These are phyloP conservation scores for Clausena lansium DNA, from an alignment of 345 rosid species.

Conservation along the genomic window DNA sequence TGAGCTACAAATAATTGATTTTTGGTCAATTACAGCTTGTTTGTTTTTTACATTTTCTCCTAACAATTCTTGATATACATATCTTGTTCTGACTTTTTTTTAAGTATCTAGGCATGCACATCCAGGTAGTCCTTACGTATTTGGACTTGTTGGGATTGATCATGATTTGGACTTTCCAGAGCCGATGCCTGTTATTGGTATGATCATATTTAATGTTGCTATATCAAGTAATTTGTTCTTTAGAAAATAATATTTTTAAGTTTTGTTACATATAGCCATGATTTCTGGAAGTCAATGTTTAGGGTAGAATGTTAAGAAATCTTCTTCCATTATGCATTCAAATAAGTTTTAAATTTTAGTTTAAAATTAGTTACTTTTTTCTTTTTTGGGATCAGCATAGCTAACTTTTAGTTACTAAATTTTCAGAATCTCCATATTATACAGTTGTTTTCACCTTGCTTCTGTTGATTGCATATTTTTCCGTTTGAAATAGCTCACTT, in stretches of 20 bases:
- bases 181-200: conserved; percentile 97
- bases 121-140: conserved; percentile 98
- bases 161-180: conserved; percentile 99
- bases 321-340: not conserved
- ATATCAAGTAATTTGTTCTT: not conserved
- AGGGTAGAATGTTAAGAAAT: not conserved
- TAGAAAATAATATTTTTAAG: not conserved
- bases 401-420: not conserved
- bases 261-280: not conserved
- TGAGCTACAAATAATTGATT: not conserved
- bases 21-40: not conserved
- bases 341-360: not conserved
- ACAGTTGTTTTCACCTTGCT: not conserved
- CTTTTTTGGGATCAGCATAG: not conserved
- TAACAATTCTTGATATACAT: conserved; percentile 2
- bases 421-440: not conserved
- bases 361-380: not conserved
- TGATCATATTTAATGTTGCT: conserved; percentile 13
- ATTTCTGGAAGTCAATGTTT: not conserved
- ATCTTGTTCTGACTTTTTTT: conserved; percentile 39
- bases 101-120: conserved; percentile 85
- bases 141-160: conserved; percentile 94
- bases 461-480: not conserved
- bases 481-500: not conserved
- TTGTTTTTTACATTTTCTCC: not conserved